phyloP scores from a whole-genome alignment of 257 asterid genomes.

The Jacaranda copaia region DNA sequence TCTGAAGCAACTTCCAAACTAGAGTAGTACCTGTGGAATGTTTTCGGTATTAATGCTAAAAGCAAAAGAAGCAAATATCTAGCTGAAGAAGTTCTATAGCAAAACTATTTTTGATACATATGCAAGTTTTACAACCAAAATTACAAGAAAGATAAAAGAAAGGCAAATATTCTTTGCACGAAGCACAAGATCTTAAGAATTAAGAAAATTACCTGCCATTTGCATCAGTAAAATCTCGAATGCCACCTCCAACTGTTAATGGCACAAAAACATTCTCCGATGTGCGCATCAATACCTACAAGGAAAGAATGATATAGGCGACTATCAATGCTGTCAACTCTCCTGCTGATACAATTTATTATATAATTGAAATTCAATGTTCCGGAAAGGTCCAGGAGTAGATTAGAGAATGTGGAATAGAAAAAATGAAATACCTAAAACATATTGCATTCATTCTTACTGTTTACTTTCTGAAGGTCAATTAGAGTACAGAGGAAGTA shows the following conservation, averaged over 20 bases:
- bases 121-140: neutral
- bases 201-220: slow-evolving; percentile 65
- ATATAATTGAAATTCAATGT: neutral
- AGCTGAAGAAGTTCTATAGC: neutral
- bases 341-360: neutral
- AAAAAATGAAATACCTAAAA: slow-evolving; percentile 18
- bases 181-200: slow-evolving; percentile 9
- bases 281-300: slow-evolving; percentile 73
- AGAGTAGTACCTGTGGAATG: slow-evolving; percentile 74
- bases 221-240: slow-evolving; percentile 90
- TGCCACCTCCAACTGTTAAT: slow-evolving; percentile 96
- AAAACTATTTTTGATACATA: neutral
- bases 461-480: slow-evolving; percentile 17
- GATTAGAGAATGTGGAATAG: neutral
- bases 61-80: slow-evolving; percentile 15
- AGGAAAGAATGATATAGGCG: slow-evolving; percentile 24
- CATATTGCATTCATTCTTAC: slow-evolving; percentile 4
- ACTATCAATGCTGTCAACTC: slow-evolving; percentile 23
- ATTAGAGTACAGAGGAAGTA: neutral
- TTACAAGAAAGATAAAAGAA: neutral
- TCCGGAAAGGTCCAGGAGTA: neutral
- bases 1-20: slow-evolving; percentile 98
- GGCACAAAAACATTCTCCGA: slow-evolving; percentile 94
- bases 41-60: slow-evolving; percentile 21
- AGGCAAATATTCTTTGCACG: neutral